Conservation (phyloP, 2,329 filamentous ascomycete species). For the Pseudogymnoascus sp. region DNA sequence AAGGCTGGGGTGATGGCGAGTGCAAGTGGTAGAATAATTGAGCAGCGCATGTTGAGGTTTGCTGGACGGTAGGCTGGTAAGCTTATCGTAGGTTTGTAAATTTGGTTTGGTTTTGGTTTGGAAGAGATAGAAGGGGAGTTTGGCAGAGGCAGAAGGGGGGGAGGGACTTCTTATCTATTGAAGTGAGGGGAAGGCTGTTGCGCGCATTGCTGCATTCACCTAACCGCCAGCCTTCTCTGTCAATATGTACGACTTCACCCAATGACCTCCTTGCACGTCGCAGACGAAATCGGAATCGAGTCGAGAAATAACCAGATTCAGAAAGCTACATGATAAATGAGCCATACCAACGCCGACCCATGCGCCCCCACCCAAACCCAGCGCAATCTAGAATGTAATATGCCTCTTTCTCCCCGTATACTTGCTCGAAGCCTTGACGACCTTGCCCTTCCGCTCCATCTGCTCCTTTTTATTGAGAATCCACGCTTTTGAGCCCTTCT, state of each 20-base stretch:
- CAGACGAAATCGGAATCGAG: neutral
- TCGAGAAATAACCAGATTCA: neutral
- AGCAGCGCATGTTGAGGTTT: slow-evolving; percentile 6
- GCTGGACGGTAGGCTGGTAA: neutral
- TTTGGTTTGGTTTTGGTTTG: neutral
- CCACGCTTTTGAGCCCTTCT: slow-evolving; percentile 81
- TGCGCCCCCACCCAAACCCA: neutral
- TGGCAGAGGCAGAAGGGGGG: neutral
- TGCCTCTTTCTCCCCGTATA: slow-evolving; percentile 88
- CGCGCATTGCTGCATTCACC: too few species aligned
- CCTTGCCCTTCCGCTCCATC: slow-evolving; percentile 89
- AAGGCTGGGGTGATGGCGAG: slow-evolving; percentile 9
- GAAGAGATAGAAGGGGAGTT: neutral
- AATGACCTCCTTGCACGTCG: neutral
- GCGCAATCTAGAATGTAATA: slow-evolving; percentile 54
- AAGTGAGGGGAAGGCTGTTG: too few species aligned
- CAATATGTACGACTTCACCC: neutral
- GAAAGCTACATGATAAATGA: neutral
- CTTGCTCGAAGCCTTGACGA: slow-evolving; percentile 86
- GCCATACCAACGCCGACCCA: neutral
- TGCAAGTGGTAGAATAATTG: neutral
- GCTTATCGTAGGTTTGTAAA: neutral
- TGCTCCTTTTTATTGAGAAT: slow-evolving; percentile 83
- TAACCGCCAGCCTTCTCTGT: neutral
- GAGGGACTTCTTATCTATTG: too few species aligned